Evolutionary conservation across 768 basidiomycete genomes (phyloP).

Genomic region (Boletus fagicola): DNA sequence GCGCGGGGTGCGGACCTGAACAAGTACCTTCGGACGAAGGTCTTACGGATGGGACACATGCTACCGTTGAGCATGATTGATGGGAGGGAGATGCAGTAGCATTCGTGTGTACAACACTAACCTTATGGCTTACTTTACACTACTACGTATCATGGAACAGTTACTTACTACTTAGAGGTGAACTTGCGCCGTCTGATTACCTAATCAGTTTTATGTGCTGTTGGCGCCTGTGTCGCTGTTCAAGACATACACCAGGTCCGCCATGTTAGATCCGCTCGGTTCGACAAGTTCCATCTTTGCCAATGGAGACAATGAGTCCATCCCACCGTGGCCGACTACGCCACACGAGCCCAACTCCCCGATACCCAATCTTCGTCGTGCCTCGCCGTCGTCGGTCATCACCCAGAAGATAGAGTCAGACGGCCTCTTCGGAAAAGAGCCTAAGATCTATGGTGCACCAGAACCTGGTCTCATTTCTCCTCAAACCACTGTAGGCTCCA

Average conservation of each 20-base stretch:
- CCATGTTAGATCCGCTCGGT: slow-evolving; percentile 74
- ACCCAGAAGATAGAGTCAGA: slow-evolving; percentile 51
- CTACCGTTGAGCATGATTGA: slow-evolving; percentile 48
- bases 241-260: neutral
- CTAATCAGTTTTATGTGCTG: slow-evolving; percentile 7
- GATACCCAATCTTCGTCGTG: slow-evolving; percentile 67
- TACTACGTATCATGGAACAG: neutral
- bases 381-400: slow-evolving; percentile 49
- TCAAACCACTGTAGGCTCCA: slow-evolving; percentile 56
- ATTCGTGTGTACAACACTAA: neutral
- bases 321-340: slow-evolving; percentile 78
- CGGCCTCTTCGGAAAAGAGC: slow-evolving; percentile 72
- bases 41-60: slow-evolving; percentile 97
- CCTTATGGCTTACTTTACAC: neutral
- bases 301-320: slow-evolving; percentile 43
- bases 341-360: slow-evolving; percentile 71
- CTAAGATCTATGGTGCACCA: slow-evolving; percentile 85
- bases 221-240: neutral
- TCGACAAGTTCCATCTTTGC: slow-evolving; percentile 55
- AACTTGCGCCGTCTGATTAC: slow-evolving; percentile 7
- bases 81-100: neutral
- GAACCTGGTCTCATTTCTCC: slow-evolving; percentile 83
- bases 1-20: slow-evolving; percentile 86
- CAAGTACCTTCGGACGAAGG: slow-evolving; percentile 93
- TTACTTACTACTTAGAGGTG: neutral